These are phyloP conservation scores for Candida sp. DNA, from an alignment of 1,139 yeast species.

Conservation along the genomic window DNA sequence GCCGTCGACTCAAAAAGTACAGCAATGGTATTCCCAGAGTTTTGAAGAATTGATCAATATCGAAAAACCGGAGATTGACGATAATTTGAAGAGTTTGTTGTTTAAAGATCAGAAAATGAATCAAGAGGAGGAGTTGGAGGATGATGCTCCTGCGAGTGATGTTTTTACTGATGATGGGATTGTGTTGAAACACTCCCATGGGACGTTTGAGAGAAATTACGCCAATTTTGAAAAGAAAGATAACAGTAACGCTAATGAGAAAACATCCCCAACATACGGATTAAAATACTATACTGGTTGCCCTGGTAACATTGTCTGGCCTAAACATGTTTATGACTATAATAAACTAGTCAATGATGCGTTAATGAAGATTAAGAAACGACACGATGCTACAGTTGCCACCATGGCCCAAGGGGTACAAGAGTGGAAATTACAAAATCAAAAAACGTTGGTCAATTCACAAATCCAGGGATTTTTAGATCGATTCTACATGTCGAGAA, in stretches of 20 bases:
- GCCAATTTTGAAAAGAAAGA: too few species aligned
- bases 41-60: constrained; percentile 74
- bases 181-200: constrained; percentile 32
- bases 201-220: constrained; percentile 6
- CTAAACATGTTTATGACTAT: constrained; percentile 71
- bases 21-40: constrained; percentile 90
- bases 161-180: constrained; percentile 54
- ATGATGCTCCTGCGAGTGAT: constrained; percentile 21
- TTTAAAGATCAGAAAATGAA: constrained; percentile 14
- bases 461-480: constrained; percentile 77
- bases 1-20: constrained; percentile 75
- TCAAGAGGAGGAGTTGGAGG: background rate
- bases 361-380: constrained; percentile 65
- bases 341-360: constrained; percentile 66
- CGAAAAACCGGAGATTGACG: constrained; percentile 46
- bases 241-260: constrained; percentile 4
- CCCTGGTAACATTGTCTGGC: constrained; percentile 55
- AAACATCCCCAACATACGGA: constrained; percentile 39
- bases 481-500: constrained; percentile 80
- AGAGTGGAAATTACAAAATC: constrained; percentile 72
- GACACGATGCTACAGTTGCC: constrained; percentile 93
- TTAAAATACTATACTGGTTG: constrained; percentile 63
- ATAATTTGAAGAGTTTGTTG: constrained; percentile 34
- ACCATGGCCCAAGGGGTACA: constrained; percentile 92
- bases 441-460: constrained; percentile 50